Evolutionary conservation across 2,329 filamentous ascomycete genomes (phyloP), one percentile per base, ranked within the genome.

Genomic region (Eurotiales sp.): DNA sequence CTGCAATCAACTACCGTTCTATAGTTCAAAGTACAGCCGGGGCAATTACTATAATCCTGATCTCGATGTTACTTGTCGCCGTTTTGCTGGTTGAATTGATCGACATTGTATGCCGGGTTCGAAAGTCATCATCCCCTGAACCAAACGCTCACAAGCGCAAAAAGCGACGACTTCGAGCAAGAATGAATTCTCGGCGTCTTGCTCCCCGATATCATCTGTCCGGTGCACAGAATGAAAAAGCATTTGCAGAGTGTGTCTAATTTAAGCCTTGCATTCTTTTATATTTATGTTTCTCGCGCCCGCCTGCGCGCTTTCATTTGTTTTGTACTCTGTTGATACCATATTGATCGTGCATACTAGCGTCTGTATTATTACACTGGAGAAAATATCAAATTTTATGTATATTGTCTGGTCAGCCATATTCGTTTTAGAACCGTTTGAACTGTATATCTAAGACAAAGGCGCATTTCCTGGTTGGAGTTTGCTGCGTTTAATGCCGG

Each of bases 31-130:
- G 25, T 17, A 37, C 46, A 10, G 21, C 32, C 7, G 40, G 29
- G 11, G 36, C 42, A 15, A 23, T 50, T 15, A 32, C 47, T 15
- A 32, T 53, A 12, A 14, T 40, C 17, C n/a, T 50, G 30, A n/a
- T 53, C 14, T 21, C 23, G 3, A 19, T 53, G 2, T 30, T 53
- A 14, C 34, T 53, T 36, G 14, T 53, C 21, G 46, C 51, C 12
- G 43, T 53, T 21, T 23, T 47, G 42, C 41, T 53, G 27, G 51
- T 53, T 17, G 51, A 53, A 29, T 12, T 39, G 17, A 29, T 50
- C 17, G 51, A 41, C 29, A 8, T 46, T 10, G 14, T 53, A 15
- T 43, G 10, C 17, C 23, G 22, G 4, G n/a, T 41, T 17, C 23
- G 40, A 41, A 21, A 22, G 21, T 12, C 30, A 27, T 34, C 30